Evolutionary conservation across 805 yeast genomes (phyloP).

Genomic region (Candida morakotiae): DNA sequence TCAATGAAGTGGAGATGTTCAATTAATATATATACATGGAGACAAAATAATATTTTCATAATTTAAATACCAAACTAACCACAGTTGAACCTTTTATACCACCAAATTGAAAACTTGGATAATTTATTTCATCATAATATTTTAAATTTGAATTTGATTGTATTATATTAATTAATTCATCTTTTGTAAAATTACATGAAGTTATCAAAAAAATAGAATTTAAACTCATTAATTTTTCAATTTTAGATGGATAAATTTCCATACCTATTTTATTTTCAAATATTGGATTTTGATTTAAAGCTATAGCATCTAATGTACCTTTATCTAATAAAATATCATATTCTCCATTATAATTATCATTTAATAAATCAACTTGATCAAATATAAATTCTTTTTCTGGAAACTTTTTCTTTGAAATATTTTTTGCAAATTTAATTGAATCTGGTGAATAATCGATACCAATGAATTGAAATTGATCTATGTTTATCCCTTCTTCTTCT

Average conservation of each 20-base stretch:
- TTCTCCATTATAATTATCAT: conserved; percentile 19
- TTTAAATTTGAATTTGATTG: conserved; percentile 42
- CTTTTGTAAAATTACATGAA: conserved; percentile 89
- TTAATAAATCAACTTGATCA: conserved; percentile 65
- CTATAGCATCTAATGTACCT: conserved; percentile 97
- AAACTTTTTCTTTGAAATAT: conserved; percentile 43
- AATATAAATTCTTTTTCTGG: conserved; percentile 46
- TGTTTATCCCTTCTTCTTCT: conserved; percentile 6
- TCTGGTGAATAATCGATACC: conserved; percentile 88
- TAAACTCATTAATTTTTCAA: conserved; percentile 50
- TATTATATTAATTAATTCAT: conserved; percentile 59
- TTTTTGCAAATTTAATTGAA: conserved; percentile 71
- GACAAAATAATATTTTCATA: too few relatives aligned
- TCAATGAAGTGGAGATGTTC: too few relatives aligned
- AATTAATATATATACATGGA: too few relatives aligned
- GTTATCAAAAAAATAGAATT: conserved; percentile 72
- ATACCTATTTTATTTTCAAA: conserved; percentile 46
- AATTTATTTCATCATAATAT: conserved; percentile 64
- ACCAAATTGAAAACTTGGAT: conserved; percentile 85
- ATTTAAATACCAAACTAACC: conserved; percentile 75
- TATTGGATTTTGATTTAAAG: conserved; percentile 58
- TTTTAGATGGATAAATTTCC: conserved; percentile 60
- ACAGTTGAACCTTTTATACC: conserved; percentile 87
- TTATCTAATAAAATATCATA: conserved; percentile 85
- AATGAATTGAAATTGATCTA: conserved; percentile 13